phyloP scores from a whole-genome alignment of 768 basidiomycete genomes.

The Rhodocollybia butyracea region DNA sequence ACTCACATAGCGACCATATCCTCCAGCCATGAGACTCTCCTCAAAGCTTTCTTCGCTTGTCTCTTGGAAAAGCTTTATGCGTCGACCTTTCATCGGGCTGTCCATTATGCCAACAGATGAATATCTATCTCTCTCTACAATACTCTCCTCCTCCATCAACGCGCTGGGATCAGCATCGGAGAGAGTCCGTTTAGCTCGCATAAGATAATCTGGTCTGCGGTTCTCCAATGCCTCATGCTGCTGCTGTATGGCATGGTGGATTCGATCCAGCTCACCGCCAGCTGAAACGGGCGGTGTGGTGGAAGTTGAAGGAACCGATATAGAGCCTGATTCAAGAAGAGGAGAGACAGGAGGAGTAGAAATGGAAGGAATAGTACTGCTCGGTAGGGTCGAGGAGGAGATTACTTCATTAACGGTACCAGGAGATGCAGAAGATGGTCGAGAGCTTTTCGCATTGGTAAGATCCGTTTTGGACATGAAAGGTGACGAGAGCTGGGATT shows the following conservation, averaged over 20 bases:
- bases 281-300: slow-evolving; percentile 22
- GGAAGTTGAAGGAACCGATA: background rate
- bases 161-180: slow-evolving; percentile 38
- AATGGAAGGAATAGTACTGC: slow-evolving; percentile 13
- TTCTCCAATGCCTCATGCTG: slow-evolving; percentile 55
- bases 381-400: slow-evolving; percentile 10
- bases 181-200: slow-evolving; percentile 49
- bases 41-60: slow-evolving; percentile 84
- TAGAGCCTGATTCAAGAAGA: slow-evolving; percentile 16
- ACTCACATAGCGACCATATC: slow-evolving; percentile 73
- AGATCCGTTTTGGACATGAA: slow-evolving; percentile 22
- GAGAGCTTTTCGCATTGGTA: slow-evolving; percentile 11
- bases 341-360: slow-evolving; percentile 22
- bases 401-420: slow-evolving; percentile 13
- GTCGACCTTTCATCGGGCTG: slow-evolving; percentile 69
- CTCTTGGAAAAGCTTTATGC: slow-evolving; percentile 75
- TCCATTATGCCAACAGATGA: slow-evolving; percentile 56
- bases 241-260: slow-evolving; percentile 51
- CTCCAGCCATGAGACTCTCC: slow-evolving; percentile 79
- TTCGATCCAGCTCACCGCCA: slow-evolving; percentile 59
- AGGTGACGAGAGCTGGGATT: slow-evolving; percentile 20
- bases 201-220: slow-evolving; percentile 70
- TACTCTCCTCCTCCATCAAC: slow-evolving; percentile 30
- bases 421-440: slow-evolving; percentile 15
- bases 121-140: slow-evolving; percentile 25